A percentile compares a stretch with the other conserved stretches of the same genome.
phyloP scores from a whole-genome alignment of 371 early-diverging fungal species.

The Actinomucor elegans region DNA sequence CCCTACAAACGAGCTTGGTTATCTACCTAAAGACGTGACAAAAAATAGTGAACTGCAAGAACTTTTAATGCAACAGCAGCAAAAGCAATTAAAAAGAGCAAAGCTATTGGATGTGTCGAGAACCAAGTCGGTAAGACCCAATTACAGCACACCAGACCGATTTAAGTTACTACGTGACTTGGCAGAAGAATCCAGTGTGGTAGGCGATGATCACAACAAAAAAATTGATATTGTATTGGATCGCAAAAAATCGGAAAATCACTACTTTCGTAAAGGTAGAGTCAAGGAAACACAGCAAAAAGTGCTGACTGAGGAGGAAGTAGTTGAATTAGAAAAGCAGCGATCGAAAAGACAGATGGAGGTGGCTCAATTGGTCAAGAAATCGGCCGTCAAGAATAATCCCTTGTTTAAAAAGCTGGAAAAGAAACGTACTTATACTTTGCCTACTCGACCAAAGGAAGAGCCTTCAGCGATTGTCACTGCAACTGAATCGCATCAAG shows the following conservation, averaged over 20 bases:
- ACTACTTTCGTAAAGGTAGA: slow-evolving; percentile 23
- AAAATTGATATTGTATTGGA: neutral
- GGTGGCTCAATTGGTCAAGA: slow-evolving; percentile 22
- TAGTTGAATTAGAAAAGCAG: slow-evolving; percentile 10
- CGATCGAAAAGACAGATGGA: slow-evolving; percentile 16
- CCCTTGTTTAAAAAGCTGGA: slow-evolving; percentile 39
- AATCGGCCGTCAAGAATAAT: slow-evolving; percentile 33
- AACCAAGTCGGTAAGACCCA: slow-evolving; percentile 10
- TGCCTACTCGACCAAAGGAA: neutral
- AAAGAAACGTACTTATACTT: slow-evolving; percentile 17
- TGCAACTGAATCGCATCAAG: no score
- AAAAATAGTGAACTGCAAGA: neutral
- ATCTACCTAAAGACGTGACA: slow-evolving; percentile 17
- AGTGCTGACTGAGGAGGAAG: slow-evolving; percentile 22
- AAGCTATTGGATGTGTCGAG: neutral
- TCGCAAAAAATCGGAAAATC: slow-evolving; percentile 10
- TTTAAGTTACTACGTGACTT: slow-evolving; percentile 20
- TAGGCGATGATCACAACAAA: neutral
- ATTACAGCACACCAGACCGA: slow-evolving; percentile 24
- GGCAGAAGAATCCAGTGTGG: slow-evolving; percentile 16
- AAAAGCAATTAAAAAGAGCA: neutral
- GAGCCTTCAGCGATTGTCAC: neutral
- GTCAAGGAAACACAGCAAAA: slow-evolving; percentile 29
- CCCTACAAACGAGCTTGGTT: slow-evolving; percentile 23
- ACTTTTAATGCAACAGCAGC: neutral